Percentiles rank a stretch among this genome's conserved stretches.
Evolutionary conservation across 2,329 filamentous ascomycete species (phyloP).

Genomic region (Diaporthe amygdali): DNA sequence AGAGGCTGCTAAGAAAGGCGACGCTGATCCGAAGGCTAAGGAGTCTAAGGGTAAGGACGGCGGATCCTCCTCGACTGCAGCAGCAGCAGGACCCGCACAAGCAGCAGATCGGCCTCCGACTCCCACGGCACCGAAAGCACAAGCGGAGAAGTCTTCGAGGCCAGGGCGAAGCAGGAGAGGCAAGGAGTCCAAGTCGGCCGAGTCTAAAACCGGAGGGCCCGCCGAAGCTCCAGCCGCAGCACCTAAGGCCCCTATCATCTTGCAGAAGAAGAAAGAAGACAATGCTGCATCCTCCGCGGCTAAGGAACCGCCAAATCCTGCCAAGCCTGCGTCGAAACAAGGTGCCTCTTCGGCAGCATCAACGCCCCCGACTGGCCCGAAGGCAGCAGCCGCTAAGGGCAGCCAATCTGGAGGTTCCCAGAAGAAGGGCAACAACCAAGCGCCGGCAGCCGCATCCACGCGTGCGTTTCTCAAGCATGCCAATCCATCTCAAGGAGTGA

Average conservation of each 20-base stretch:
- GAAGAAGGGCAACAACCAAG: constrained; percentile 38
- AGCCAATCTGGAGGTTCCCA: constrained; percentile 23
- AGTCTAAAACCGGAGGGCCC: constrained; percentile 32
- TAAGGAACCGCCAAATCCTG: constrained; percentile 27
- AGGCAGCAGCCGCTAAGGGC: constrained; percentile 28
- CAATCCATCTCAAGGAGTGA: constrained; percentile 90
- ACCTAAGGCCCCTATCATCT: constrained; percentile 37
- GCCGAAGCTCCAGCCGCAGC: constrained; percentile 33
- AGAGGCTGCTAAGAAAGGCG: constrained; percentile 43
- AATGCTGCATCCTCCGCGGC: constrained; percentile 29
- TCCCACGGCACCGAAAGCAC: constrained; percentile 37
- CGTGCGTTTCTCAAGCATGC: constrained; percentile 82
- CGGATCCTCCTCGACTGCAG: constrained; percentile 22
- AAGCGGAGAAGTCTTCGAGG: constrained; percentile 24
- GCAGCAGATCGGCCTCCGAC: constrained; percentile 24
- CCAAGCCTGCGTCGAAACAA: constrained; percentile 29
- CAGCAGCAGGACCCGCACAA: constrained; percentile 26
- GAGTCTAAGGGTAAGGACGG: constrained; percentile 33
- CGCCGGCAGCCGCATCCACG: constrained; percentile 52
- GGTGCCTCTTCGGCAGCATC: constrained; percentile 31
- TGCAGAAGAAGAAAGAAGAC: constrained; percentile 45
- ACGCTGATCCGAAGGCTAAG: constrained; percentile 51
- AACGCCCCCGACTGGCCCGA: constrained; percentile 31
- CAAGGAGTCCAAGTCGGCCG: constrained; percentile 23
- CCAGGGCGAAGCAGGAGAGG: constrained; percentile 30